Base-by-base conservation (phyloP, 148 eudicot species). In the Rhododendron kiyosumense region DNA sequence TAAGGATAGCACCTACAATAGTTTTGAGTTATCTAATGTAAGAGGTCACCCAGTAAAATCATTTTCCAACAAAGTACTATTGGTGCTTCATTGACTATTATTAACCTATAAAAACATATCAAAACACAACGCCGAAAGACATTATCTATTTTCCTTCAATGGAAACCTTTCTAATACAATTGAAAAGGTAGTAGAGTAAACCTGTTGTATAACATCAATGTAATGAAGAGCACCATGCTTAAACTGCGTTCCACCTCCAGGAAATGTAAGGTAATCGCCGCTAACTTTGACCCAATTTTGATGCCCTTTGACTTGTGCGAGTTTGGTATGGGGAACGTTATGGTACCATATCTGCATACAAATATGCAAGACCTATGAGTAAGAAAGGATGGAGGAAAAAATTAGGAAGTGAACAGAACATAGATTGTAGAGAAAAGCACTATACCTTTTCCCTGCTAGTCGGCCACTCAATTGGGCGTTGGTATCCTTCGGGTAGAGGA, bases 211-310 rank as follows among this genome's bases (percentile, higher is more conserved):
- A 86, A 94, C 92, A 86, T 96, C 99, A 41, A 96, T 95, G 88
- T 96, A 96, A 90, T 96, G 99, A 87, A 92, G 98, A 85, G 98
- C 99, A 84, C 98, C 99, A 87, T 93, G 90, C 93, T 95, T 94
- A 88, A 96, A 96, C 88, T 96, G 99, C 46, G 99, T 96, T 80
- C 99, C 99, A 87, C 99, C 99, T 85, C 99, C 99, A 74, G 99
- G 99, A 89, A 96, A 96, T 32, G 97, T 93, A 71, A 96, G 99
- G 84, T 92, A 95, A 79, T 96, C 99, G 45, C 98, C 98, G 38
- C 87, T 92, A 88, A 95, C 92, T 91, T 96, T 95, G 74, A 96
- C 99, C 99, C 98, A 96, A 84, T 96, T 96, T 90, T 96, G 99
- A 86, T 96, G 99, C 85, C 98, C 99, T 86, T 96, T 96, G 74